phyloP scores from a whole-genome alignment of 495 filamentous ascomycete species.

The Usnea hakonensis region DNA sequence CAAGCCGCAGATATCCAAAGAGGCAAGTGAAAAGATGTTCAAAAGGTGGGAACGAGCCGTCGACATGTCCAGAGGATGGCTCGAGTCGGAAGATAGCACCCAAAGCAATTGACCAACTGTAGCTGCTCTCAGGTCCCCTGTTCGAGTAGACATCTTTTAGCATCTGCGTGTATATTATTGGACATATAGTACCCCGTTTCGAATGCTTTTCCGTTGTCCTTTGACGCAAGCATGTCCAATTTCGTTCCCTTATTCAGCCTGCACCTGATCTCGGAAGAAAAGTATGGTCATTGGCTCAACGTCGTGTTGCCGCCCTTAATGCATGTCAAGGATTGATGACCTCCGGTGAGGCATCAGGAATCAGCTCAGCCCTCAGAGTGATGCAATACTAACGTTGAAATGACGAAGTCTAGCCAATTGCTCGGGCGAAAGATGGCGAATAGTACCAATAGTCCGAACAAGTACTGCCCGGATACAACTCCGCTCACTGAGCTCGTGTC shows the following conservation, averaged over 20 bases:
- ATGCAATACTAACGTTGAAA: background rate
- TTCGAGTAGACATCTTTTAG: constrained; percentile 19
- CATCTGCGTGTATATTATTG: constrained; percentile 19
- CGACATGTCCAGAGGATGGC: constrained; percentile 84
- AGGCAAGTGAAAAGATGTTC: constrained; percentile 61
- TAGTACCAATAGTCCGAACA: background rate
- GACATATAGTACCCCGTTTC: constrained; percentile 10
- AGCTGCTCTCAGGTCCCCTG: constrained; percentile 7
- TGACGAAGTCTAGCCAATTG: background rate
- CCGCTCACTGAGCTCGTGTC: background rate
- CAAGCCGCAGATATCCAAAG: constrained; percentile 52
- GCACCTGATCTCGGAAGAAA: background rate
- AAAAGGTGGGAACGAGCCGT: constrained; percentile 79
- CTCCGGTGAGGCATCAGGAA: background rate
- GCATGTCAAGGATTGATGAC: background rate
- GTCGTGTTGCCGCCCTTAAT: background rate
- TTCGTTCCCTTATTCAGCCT: background rate
- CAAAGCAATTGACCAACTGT: constrained; percentile 11
- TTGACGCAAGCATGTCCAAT: background rate
- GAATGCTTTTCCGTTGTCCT: background rate
- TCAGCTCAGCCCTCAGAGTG: background rate
- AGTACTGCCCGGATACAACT: background rate
- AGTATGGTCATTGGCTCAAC: background rate
- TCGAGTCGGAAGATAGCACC: constrained; percentile 40
- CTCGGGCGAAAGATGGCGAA: background rate